phyloP scores from a whole-genome alignment of 805 yeast genomes.

The Clavispora phyllophila region DNA sequence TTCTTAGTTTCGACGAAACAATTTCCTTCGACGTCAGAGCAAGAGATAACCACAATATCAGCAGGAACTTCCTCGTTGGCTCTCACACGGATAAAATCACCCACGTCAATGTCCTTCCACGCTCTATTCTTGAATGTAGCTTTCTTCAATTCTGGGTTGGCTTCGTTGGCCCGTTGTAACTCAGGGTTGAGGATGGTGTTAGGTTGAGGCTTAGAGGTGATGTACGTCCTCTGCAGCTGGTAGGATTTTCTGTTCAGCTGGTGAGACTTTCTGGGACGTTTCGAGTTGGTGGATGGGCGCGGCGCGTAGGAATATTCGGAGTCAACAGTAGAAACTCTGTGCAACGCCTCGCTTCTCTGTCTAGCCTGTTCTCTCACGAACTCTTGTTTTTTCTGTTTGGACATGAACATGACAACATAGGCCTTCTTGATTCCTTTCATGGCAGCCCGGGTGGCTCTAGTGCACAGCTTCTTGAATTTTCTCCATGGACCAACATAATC shows the following conservation, averaged over 20 bases:
- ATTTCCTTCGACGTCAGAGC: slow-evolving; percentile 67
- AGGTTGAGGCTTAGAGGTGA: slow-evolving; percentile 10
- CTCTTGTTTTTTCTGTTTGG: slow-evolving; percentile 21
- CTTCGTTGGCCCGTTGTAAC: slow-evolving; percentile 5
- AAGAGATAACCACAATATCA: slow-evolving; percentile 54
- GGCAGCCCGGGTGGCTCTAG: slow-evolving; percentile 24
- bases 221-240: slow-evolving; percentile 1
- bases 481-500: slow-evolving; percentile 64
- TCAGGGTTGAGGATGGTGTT: slow-evolving; percentile 20
- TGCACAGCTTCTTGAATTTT: slow-evolving; percentile 54
- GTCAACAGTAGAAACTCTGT: slow-evolving; percentile 33
- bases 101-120: slow-evolving; percentile 30
- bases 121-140: slow-evolving; percentile 16
- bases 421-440: slow-evolving; percentile 18
- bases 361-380: slow-evolving; percentile 20
- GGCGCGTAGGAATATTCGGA: slow-evolving; percentile 24
- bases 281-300: slow-evolving; percentile 6
- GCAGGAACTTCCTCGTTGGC: slow-evolving; percentile 78
- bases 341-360: slow-evolving; percentile 25
- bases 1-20: slow-evolving; percentile 47
- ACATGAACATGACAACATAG: slow-evolving; percentile 22
- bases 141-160: not conserved
- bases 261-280: slow-evolving; percentile 10
- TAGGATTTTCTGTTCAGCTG: slow-evolving; percentile 9
- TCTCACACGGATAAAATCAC: slow-evolving; percentile 63